Conservation (phyloP, 306 rosid genomes). For the Astragalus membranaceus region DNA sequence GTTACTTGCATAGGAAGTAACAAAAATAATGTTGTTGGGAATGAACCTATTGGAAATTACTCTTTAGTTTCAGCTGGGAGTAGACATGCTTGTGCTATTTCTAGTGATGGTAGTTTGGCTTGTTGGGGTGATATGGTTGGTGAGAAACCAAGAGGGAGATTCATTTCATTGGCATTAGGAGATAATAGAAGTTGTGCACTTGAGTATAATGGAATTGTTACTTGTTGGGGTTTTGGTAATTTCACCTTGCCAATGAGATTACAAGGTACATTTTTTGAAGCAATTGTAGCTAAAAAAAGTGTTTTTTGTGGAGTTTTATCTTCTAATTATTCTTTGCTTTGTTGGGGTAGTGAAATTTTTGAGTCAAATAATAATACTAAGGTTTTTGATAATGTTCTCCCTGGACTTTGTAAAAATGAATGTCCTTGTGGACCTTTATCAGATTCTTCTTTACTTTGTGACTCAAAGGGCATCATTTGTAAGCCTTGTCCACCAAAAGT, state of each 20-base stretch:
- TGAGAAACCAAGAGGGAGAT: conserved; percentile 33
- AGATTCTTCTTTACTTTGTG: conserved; percentile 24
- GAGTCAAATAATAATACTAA: conserved; percentile 16
- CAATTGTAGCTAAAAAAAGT: conserved; percentile 51
- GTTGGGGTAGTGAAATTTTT: conserved; percentile 59
- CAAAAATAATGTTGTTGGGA: background rate
- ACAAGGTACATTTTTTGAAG: conserved; percentile 19
- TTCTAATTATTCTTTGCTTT: conserved; percentile 38
- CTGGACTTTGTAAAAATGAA: conserved; percentile 60
- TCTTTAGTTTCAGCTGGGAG: conserved; percentile 43
- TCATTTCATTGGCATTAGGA: conserved; percentile 67
- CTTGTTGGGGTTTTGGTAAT: conserved; percentile 68
- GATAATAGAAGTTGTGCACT: conserved; percentile 63
- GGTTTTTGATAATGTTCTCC: conserved; percentile 54
- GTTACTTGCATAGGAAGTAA: conserved; percentile 41
- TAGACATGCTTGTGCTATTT: conserved; percentile 61
- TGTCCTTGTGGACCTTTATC: conserved; percentile 35
- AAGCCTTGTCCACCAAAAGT: conserved; percentile 13
- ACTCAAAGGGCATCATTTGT: conserved; percentile 32
- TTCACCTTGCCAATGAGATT: conserved; percentile 49
- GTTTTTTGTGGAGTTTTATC: conserved; percentile 61
- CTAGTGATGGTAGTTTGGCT: conserved; percentile 18
- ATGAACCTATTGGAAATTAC: conserved; percentile 21
- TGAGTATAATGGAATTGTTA: conserved; percentile 23
- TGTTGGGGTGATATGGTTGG: conserved; percentile 65